Evolutionary conservation across 106 monocot species (phyloP).

Genomic region (Gastrodia elata): DNA sequence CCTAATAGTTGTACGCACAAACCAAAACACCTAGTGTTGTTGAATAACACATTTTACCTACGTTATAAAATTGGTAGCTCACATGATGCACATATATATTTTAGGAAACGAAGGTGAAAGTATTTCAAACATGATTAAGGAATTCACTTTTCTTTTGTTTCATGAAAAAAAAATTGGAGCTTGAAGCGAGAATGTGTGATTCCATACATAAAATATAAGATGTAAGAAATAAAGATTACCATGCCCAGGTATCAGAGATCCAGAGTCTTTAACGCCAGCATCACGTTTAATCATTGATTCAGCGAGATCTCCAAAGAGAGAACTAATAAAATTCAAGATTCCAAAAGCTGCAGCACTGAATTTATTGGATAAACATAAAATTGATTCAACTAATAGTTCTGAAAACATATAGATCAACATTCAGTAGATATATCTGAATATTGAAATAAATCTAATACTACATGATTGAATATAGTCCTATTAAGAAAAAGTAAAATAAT

Average conservation of each 20-base stretch:
- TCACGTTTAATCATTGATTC: conserved; percentile 97
- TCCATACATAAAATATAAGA: neutral
- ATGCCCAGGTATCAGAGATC: conserved; percentile 96
- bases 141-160: neutral
- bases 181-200: neutral
- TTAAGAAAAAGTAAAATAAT: neutral
- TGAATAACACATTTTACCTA: neutral
- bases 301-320: conserved; percentile 85
- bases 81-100: neutral
- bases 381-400: neutral
- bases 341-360: conserved; percentile 85
- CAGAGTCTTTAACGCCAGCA: conserved; percentile 98
- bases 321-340: conserved; percentile 70
- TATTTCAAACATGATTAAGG: neutral
- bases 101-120: neutral
- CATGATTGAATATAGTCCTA: neutral
- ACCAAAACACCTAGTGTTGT: neutral
- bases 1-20: neutral
- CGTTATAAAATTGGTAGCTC: neutral
- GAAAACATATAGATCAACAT: conserved; percentile 5
- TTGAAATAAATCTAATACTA: neutral
- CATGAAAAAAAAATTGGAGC: neutral
- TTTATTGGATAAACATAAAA: conserved; percentile 1
- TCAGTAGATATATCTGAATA: neutral
- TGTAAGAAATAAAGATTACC: conserved; percentile 30